Evolutionary conservation across 1,139 yeast species (phyloP), one percentile per base, ranked within the genome.

Genomic region (Lodderomyces jiufengensis): DNA sequence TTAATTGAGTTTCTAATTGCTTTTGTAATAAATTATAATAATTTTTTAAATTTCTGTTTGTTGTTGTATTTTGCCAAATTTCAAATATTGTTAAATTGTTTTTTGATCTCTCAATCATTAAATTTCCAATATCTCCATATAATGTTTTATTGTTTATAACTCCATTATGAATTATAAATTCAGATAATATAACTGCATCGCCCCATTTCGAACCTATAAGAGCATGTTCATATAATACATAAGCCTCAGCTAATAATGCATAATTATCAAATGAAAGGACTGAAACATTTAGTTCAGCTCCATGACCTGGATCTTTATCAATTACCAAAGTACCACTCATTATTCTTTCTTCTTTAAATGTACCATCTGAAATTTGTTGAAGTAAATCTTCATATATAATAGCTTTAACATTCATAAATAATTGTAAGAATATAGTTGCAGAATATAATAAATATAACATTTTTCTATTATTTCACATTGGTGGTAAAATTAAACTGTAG

Each of bases 231-330:
- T 24, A 24, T 6, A 24, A 9, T 6, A 5, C 5, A 24, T 24
- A 24, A 24, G 26, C 26, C n/a, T 24, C 26, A 6, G n/a, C 12
- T 24, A 24, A 24, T 6, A 9, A 5, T 6, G 26, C 26, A 24
- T 8, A 24, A 9, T 24, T 24, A 9, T 24, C 26, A 24, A 24
- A 24, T 24, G 26, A 24, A 24, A 8, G n/a, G 10, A 24, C n/a
- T 8, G 10, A 6, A 9, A 24, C 26, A 24, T 24, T 24, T 9
- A 24, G n/a, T 8, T 24, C 10, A 24, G 26, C 26, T 24, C 26
- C 26, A 24, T 24, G n/a, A 24, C 26, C 26, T 24, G 26, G 26
- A 24, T 24, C 26, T 24, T 5, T 5, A 24, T 24, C 26, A 24
- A 24, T 5, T 8, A 24, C 26, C 13, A 24, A 24, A 11, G 26